Evolutionary conservation across 768 basidiomycete species (phyloP).

Genomic region (Leccinellum albellum): DNA sequence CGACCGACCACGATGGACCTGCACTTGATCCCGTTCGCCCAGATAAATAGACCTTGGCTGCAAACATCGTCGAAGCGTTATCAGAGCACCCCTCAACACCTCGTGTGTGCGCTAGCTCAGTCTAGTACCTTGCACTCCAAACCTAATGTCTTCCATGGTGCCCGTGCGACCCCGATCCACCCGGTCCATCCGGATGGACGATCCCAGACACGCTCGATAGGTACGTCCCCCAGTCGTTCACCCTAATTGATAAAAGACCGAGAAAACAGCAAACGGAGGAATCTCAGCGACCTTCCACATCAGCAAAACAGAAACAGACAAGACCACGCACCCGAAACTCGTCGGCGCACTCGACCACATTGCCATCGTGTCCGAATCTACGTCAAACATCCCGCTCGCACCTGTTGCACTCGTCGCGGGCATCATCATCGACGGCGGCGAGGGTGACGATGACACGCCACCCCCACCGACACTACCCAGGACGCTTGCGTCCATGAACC

Average conservation of each 20-base stretch:
- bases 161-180: not conserved
- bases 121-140: not conserved
- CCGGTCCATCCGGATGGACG: constrained; percentile 14
- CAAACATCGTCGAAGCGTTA: not conserved
- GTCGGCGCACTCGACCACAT: constrained; percentile 64
- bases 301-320: not conserved
- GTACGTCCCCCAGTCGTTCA: constrained; percentile 40
- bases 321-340: constrained; percentile 53
- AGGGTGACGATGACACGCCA: not conserved
- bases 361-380: constrained; percentile 49
- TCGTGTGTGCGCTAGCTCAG: no score
- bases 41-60: not conserved
- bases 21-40: no score
- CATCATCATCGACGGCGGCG: not conserved
- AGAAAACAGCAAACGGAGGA: not conserved
- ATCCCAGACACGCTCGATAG: constrained; percentile 31
- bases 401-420: not conserved
- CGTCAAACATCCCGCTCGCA: constrained; percentile 8
- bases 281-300: not conserved
- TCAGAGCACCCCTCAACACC: not conserved
- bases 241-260: constrained; percentile 20
- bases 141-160: not conserved
- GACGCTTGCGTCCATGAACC: constrained; percentile 9
- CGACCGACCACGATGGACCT: not conserved
- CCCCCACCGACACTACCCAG: not conserved